Conservation (phyloP, 1,139 yeast genomes). For the Ashbya aceris region DNA sequence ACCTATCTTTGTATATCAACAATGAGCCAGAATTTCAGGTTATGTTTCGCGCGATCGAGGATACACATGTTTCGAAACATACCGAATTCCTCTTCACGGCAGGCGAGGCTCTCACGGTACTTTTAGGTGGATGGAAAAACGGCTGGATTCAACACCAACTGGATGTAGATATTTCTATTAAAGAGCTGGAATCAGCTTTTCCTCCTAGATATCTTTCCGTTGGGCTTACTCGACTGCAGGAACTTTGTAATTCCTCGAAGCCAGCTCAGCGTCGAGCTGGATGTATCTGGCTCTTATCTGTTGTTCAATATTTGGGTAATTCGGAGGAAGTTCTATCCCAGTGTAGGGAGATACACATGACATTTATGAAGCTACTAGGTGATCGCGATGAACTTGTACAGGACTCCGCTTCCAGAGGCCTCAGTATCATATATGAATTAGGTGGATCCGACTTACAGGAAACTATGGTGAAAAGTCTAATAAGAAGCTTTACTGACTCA, state of each 20-base stretch:
- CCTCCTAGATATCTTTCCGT: constrained; percentile 4
- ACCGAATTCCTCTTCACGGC: constrained; percentile 64
- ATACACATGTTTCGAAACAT: constrained; percentile 58
- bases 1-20: constrained; percentile 39
- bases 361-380: constrained; percentile 67
- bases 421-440: constrained; percentile 69
- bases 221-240: constrained; percentile 21
- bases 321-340: constrained; percentile 30
- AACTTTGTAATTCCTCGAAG: constrained; percentile 51
- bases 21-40: constrained; percentile 24
- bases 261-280: constrained; percentile 69
- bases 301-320: constrained; percentile 65
- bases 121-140: constrained; percentile 74
- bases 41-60: constrained; percentile 42
- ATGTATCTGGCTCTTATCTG: constrained; percentile 77
- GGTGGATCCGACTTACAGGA: constrained; percentile 66
- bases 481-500: constrained; percentile 71
- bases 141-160: constrained; percentile 41
- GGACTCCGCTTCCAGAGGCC: constrained; percentile 86
- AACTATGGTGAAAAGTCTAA: constrained; percentile 61
- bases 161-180: constrained; percentile 34
- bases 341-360: constrained; percentile 46
- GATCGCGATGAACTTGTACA: constrained; percentile 80
- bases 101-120: constrained; percentile 74
- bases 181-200: constrained; percentile 10